A percentile compares a stretch with the other conserved stretches of the same genome.
Evolutionary conservation across 2,329 filamentous ascomycete species (phyloP).

Genomic region (Cladosporium phlei): DNA sequence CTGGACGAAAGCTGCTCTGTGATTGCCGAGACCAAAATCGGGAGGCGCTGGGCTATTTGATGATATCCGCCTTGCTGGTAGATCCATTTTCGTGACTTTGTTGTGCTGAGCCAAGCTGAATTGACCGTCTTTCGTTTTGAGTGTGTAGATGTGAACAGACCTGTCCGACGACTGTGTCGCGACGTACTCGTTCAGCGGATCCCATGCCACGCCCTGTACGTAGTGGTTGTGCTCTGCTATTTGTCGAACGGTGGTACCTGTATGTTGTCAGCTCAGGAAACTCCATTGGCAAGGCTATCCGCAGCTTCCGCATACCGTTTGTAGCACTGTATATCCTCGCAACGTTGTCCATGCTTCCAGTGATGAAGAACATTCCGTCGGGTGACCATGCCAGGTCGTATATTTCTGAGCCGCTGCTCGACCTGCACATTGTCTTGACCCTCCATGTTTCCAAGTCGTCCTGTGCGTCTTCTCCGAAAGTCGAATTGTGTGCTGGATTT

Average conservation of each 20-base stretch:
- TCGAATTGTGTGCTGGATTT: conserved; percentile 54
- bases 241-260: conserved; percentile 71
- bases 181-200: conserved; percentile 95
- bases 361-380: conserved; percentile 94
- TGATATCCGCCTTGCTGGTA: conserved; percentile 85
- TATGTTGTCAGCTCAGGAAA: conserved; percentile 19
- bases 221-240: conserved; percentile 98
- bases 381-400: conserved; percentile 99
- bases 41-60: conserved; percentile 89
- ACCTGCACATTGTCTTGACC: conserved; percentile 95
- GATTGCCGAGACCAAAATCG: conserved; percentile 56
- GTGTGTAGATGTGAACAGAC: conserved; percentile 93
- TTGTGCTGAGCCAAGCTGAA: conserved; percentile 76
- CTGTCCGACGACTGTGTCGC: conserved; percentile 97
- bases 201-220: conserved; percentile 97
- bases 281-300: no score
- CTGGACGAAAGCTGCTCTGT: conserved; percentile 57
- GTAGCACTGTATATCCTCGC: conserved; percentile 93
- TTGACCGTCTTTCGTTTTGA: conserved; percentile 94
- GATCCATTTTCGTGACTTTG: conserved; percentile 84
- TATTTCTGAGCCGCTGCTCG: conserved; percentile 81
- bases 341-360: conserved; percentile 98
- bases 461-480: conserved; percentile 67
- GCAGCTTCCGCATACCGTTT: conserved; percentile 76
- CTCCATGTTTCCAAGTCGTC: conserved; percentile 98